phyloP scores from a whole-genome alignment of 1,284 basidiomycete genomes.

The Farysia itapuensis region DNA sequence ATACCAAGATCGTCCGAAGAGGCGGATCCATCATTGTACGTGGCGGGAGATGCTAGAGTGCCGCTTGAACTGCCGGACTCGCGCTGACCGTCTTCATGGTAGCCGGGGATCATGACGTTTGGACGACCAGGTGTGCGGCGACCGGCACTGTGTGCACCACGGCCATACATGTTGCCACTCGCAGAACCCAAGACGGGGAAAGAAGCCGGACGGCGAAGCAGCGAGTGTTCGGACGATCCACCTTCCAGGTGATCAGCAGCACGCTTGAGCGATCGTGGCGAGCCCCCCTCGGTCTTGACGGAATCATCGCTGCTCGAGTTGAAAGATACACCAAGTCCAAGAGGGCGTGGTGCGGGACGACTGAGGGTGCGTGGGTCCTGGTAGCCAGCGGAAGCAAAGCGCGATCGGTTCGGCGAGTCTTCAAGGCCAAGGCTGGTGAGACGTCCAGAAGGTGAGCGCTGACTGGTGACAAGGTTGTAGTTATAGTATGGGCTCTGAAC shows the following conservation, averaged over 20 bases:
- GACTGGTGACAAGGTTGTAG: constrained; percentile 28
- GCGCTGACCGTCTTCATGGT: constrained; percentile 26
- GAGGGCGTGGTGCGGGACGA: constrained; percentile 15
- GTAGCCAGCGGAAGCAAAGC: constrained; percentile 28
- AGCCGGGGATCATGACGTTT: constrained; percentile 22
- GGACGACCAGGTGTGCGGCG: constrained; percentile 28
- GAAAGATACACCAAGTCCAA: constrained; percentile 27
- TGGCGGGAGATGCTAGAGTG: constrained; percentile 19
- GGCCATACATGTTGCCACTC: constrained; percentile 17
- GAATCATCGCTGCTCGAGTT: constrained; percentile 24
- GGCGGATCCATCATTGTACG: constrained; percentile 14
- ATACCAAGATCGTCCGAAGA: constrained; percentile 28
- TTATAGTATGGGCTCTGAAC: constrained; percentile 26
- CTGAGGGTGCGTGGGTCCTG: constrained; percentile 16
- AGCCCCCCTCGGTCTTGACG: constrained; percentile 10
- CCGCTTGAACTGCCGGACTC: constrained; percentile 20
- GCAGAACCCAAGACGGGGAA: constrained; percentile 30
- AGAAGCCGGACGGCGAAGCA: constrained; percentile 28
- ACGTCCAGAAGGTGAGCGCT: constrained; percentile 20
- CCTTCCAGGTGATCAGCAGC: constrained; percentile 30
- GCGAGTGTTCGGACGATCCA: constrained; percentile 16
- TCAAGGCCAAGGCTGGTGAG: constrained; percentile 11
- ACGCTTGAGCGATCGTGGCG: constrained; percentile 36
- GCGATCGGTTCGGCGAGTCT: constrained; percentile 23
- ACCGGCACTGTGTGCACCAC: constrained; percentile 15